Percentiles rank a stretch among this genome's conserved stretches.
Conservation (phyloP, 2,329 filamentous ascomycete species). For the Daldinia eschscholtzii region DNA sequence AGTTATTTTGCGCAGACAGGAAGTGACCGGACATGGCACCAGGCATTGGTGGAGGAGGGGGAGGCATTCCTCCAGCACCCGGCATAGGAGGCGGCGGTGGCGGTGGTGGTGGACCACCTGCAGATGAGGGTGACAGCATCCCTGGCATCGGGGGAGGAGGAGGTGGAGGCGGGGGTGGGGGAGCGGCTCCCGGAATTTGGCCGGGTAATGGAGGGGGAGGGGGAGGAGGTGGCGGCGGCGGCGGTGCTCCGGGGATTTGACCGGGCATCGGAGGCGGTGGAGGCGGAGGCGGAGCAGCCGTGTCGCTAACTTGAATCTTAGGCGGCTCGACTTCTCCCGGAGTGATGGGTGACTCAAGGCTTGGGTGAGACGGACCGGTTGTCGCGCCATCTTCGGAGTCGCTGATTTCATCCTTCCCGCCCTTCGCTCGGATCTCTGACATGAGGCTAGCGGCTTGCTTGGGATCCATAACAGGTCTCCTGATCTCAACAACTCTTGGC, state of each 20-base stretch:
- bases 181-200: conserved; percentile 50
- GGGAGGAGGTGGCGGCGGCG: conserved; percentile 43
- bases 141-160: conserved; percentile 65
- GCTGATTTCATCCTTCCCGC: conserved; percentile 78
- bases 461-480: conserved; percentile 73
- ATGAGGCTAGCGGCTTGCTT: conserved; percentile 75
- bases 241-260: conserved; percentile 51
- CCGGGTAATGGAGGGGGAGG: conserved; percentile 44
- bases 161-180: conserved; percentile 61
- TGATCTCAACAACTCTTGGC: conserved; percentile 82
- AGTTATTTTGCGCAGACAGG: conserved; percentile 72
- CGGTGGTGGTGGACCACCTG: conserved; percentile 63
- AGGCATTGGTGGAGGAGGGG: conserved; percentile 72
- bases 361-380: conserved; percentile 81
- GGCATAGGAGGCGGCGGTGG: conserved; percentile 60
- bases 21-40: conserved; percentile 81
- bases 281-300: conserved; percentile 51
- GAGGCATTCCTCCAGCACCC: conserved; percentile 55
- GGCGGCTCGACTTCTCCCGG: conserved; percentile 71
- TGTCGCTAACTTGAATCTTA: conserved; percentile 69
- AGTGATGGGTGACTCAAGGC: conserved; percentile 78
- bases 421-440: conserved; percentile 79
- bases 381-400: conserved; percentile 79
- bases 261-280: conserved; percentile 49
- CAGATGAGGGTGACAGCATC: conserved; percentile 37